Evolutionary conservation across 805 yeast genomes (phyloP).

Genomic region (Monosporozyma unispora): DNA sequence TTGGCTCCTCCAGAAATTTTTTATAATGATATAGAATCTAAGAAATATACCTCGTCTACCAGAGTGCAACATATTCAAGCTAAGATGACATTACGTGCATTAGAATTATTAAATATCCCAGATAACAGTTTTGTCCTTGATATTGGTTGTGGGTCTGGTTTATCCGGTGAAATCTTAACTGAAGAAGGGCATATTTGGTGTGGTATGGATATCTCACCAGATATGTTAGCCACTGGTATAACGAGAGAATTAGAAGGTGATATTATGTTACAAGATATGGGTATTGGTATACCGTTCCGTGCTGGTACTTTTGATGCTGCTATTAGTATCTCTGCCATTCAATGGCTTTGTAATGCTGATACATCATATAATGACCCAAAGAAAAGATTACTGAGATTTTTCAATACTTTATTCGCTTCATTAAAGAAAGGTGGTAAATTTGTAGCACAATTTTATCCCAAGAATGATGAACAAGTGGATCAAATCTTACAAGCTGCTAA

Average conservation of each 20-base stretch:
- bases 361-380: constrained; percentile 74
- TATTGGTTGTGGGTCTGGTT: constrained; percentile 95
- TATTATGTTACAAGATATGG: constrained; percentile 83
- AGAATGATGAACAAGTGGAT: constrained; percentile 76
- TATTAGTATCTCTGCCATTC: constrained; percentile 87
- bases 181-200: constrained; percentile 94
- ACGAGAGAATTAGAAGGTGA: constrained; percentile 94
- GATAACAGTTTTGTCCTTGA: constrained; percentile 65
- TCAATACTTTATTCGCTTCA: constrained; percentile 78
- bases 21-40: constrained; percentile 83
- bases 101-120: constrained; percentile 74
- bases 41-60: constrained; percentile 82
- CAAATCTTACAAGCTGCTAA: constrained; percentile 77
- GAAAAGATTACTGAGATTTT: constrained; percentile 68
- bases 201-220: constrained; percentile 93
- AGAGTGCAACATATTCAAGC: constrained; percentile 99
- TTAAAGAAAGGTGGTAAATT: constrained; percentile 93
- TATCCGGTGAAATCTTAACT: constrained; percentile 85
- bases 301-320: constrained; percentile 97
- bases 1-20: constrained; percentile 95
- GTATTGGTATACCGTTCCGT: constrained; percentile 87
- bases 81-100: constrained; percentile 88
- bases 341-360: constrained; percentile 97
- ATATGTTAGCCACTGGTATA: constrained; percentile 90
- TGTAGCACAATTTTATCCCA: constrained; percentile 94